Percentiles rank a stretch among this genome's conserved stretches.
Evolutionary conservation across 2,329 filamentous ascomycete species (phyloP).

Genomic region (Fusarium vanettenii): DNA sequence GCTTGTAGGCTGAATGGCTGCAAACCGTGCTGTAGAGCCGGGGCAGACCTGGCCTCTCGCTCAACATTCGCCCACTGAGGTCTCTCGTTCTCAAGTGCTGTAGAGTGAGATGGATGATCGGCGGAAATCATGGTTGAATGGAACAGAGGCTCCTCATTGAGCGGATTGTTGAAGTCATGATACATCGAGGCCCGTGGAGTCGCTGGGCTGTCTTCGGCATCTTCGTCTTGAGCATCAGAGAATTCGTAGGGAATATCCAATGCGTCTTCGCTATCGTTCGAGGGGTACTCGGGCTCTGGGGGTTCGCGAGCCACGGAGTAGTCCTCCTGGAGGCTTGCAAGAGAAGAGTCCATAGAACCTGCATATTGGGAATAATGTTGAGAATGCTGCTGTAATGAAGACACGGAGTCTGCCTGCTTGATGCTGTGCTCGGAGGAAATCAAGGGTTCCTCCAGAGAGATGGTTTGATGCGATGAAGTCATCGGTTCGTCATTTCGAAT

Average conservation of each 20-base stretch:
- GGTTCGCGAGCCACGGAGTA: slow-evolving; percentile 33
- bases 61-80: slow-evolving; percentile 37
- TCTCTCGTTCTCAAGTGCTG: slow-evolving; percentile 28
- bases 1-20: slow-evolving; percentile 29
- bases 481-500: slow-evolving; percentile 37
- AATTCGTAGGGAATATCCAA: slow-evolving; percentile 68
- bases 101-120: slow-evolving; percentile 30
- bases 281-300: slow-evolving; percentile 40
- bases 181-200: slow-evolving; percentile 67
- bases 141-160: slow-evolving; percentile 45
- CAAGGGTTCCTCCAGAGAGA: slow-evolving; percentile 12
- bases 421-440: slow-evolving; percentile 19
- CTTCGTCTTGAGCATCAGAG: slow-evolving; percentile 51
- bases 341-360: slow-evolving; percentile 37
- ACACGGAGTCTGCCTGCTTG: slow-evolving; percentile 30
- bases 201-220: slow-evolving; percentile 53
- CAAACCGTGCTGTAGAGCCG: slow-evolving; percentile 29
- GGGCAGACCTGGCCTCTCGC: slow-evolving; percentile 31
- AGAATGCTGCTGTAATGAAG: slow-evolving; percentile 29
- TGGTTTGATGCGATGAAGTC: slow-evolving; percentile 38
- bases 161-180: slow-evolving; percentile 47
- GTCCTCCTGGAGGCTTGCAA: slow-evolving; percentile 41
- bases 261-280: slow-evolving; percentile 65
- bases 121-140: slow-evolving; percentile 41
- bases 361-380: slow-evolving; percentile 18